Evolutionary conservation across 176 grass and related monocot species (phyloP), one percentile per base, ranked within the genome.

Genomic region (Eleusine indica): DNA sequence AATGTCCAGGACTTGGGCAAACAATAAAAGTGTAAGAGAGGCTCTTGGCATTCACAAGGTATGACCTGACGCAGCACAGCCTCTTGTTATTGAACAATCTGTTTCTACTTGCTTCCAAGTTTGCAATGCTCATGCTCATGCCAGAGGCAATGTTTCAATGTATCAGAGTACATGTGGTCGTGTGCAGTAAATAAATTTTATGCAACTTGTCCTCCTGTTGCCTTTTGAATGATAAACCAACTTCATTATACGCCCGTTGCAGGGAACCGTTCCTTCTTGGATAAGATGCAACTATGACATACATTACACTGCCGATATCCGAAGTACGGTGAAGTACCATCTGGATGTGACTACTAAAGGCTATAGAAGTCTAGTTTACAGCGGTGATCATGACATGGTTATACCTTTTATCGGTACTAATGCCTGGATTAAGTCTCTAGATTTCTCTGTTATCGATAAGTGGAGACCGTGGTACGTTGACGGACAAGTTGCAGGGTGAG

Each of bases 401-500:
- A 1, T 91, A 44, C 78, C 89, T 86, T 89, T 72, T 62, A 48
- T 91, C 49, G 87, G 94, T 28, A 93, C 87, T 3, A 78, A 90
- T 86, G 71, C 54, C 9, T 94, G 89, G 94, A 97, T 97, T 41
- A 82, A 62, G 41, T 94, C 81, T 51, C 86, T 93, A 17, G 86
- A 88, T 62, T 88, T 89, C 39, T 87, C 84, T 22, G 57, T 83
- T 51, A 57, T 89, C 14, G 87, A 86, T 17, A 70, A 89, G 5
- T 93, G 91, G 91, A 80, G 88, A 74, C 89, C 88, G 66, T 96
- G 94, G 94, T 70, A 47, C 60, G 86, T 83, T 5, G 77, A 73
- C 54, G 86, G 80, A 17, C 94, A 96, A 89, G 84, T 96, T 80
- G 91, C 91, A 49, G 88, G 94, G 94, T 96, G 79, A 92, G 73